Base-by-base conservation (phyloP, 768 basidiomycete genomes). In the Hortiboletus campestris region DNA sequence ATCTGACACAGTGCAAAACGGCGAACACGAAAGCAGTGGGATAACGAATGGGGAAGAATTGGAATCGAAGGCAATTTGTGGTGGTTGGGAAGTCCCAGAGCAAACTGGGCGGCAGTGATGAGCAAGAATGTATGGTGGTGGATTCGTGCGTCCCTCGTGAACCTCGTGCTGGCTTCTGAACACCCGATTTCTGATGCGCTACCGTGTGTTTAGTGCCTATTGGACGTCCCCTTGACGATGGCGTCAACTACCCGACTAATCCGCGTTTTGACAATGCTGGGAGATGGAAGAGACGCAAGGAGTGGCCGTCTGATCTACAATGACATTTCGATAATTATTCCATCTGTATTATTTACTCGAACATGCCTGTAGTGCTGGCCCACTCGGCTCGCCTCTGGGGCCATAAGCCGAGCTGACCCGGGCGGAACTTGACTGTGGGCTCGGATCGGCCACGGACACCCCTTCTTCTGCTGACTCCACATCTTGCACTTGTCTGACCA, bases 31-130 rank as follows among this genome's bases (percentile, higher is more conserved):
- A 70, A 65, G 35, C 70, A 76, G 42, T 95, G 90, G 87, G 84
- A 92, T 59, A 71, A 73, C 25, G 93, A 95, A 63, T 98, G 91
- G 89, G 94, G 94, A 0, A 71, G 77, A 29, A 75, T 89, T 1
- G 75, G 78, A 8, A 82, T 76, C 31, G 94, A 95, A 65, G 93
- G 89, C 0, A 86, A 94, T 66, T 71, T 95, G 8, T 98, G 94
- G 94, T 91, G 88, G 85, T 72, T 83, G 35, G 94, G 89, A 28
- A 81, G 77, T 59, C 56, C 62, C 43, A 69, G 76, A 46, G 75
- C 72, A 41, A 87, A 86, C 60, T 97, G 94, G 94, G 79, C 81
- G 61, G 81, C 83, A 46, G 86, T 88, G 42, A 96, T 98, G 92
- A 94, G 94, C 10, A 71, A 62, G 34, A 80, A 74, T 54, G 69